A percentile compares a stretch with the other conserved stretches of the same genome.
Evolutionary conservation across 441 rosid genomes (phyloP).

Genomic region (Jatropha podagrica): DNA sequence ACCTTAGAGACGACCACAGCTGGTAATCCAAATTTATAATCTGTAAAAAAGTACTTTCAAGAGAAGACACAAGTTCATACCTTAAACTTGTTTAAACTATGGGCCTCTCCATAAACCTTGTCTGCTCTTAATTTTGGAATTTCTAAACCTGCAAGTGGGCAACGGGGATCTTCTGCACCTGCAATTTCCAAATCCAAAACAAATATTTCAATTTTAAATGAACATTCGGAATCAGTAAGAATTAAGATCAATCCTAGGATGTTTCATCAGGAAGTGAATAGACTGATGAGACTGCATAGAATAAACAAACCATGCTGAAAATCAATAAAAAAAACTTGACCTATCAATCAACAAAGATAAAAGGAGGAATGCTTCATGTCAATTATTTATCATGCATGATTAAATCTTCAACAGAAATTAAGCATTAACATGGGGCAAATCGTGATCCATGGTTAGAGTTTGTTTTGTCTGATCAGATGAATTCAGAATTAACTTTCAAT

Average conservation of each 20-base stretch:
- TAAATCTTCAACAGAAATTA: not conserved
- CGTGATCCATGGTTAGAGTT: not conserved
- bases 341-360: not conserved
- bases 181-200: constrained; percentile 20
- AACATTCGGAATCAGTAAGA: not conserved
- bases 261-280: not conserved
- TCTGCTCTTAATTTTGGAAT: constrained; percentile 43
- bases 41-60: not conserved
- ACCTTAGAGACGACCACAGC: not conserved
- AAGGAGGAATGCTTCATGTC: not conserved
- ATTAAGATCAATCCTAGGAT: not conserved
- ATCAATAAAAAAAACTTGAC: not conserved
- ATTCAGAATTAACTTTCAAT: not conserved
- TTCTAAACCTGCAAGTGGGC: constrained; percentile 71
- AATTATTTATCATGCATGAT: not conserved
- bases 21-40: not conserved
- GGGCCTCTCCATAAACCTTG: constrained; percentile 48
- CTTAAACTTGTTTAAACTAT: constrained; percentile 52
- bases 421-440: not conserved
- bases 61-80: constrained; percentile 30
- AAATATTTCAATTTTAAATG: not conserved
- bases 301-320: not conserved
- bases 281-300: not conserved
- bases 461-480: not conserved
- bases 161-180: constrained; percentile 85